Evolutionary conservation across 306 rosid species (phyloP), one percentile per base, ranked within the genome.

Genomic region (Acmispon strigosus): DNA sequence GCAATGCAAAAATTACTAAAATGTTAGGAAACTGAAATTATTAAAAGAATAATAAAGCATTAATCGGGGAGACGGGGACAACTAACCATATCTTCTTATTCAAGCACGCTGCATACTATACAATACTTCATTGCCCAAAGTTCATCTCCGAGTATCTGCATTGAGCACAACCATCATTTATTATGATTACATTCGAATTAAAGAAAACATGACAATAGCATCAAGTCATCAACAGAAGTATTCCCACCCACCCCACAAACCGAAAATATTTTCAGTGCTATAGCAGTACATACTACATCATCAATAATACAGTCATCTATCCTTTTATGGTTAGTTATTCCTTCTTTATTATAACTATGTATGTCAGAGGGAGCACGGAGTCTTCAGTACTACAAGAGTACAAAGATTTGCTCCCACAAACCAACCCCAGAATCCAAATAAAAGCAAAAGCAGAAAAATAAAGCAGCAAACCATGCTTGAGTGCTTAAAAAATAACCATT

Each of bases 61-160:
- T 18, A 42, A 70, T 49, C 47, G 59, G 77, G 50, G 64, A 72
- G 62, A 73, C 47, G 59, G 77, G 50, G 64, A 72, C 65, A 73
- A n/a, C 50, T 24, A 62, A 87, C 89, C 91, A 83, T 59, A 74
- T 78, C 80, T 73, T 81, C 82, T 89, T 79, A 86, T 81, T 89
- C 83, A 83, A 83, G 80, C 86, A 81, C 82, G 88, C 76, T 82
- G 76, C 81, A 53, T 82, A 72, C 62, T 70, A 75, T 69, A 62
- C 76, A 69, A 83, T 65, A 81, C 83, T 84, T 91, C 89, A 92
- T 76, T 86, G 83, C 59, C 96, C 83, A 81, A 90, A 77, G 60
- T 87, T 92, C 97, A 92, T 92, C 88, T 89, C 94, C 7, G 97
- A 92, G 76, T 92, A 92, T 84, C 97, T 92, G 93, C 83, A 79